These are phyloP conservation scores for Vickermania ingenoplastis DNA, from an alignment of 208 protist genomes.

Conservation along the genomic window DNA sequence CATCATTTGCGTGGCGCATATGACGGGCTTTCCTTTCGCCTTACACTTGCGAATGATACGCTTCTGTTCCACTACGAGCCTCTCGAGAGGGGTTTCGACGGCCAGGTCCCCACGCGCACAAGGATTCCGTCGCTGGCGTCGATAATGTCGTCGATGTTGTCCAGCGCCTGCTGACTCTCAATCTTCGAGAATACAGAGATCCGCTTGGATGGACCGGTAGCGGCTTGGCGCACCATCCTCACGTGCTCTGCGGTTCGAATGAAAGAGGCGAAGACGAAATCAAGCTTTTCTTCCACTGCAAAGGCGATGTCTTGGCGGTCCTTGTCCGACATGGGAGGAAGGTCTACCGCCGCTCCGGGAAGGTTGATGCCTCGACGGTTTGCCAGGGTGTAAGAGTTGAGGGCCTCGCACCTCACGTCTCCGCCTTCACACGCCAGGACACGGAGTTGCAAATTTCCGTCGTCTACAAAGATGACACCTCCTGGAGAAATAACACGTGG, in stretches of 20 bases:
- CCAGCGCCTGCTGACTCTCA: conserved; percentile 97
- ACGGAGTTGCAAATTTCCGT: conserved; percentile 91
- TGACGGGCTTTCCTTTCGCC: conserved; percentile 95
- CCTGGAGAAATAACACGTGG: conserved; percentile 67
- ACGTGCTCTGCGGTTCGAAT: conserved; percentile 94
- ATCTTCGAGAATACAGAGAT: conserved; percentile 98
- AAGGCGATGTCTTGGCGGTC: conserved; percentile 92
- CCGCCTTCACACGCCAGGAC: conserved; percentile 68
- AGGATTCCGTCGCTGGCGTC: conserved; percentile 96
- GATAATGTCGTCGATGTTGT: conserved; percentile 98
- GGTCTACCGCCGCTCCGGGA: conserved; percentile 77
- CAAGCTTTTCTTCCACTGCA: conserved; percentile 93
- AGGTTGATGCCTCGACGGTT: conserved; percentile 86
- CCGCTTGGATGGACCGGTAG: conserved; percentile 80
- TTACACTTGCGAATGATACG: conserved; percentile 98
- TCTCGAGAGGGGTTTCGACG: conserved; percentile 97
- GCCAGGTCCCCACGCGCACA: conserved; percentile 98
- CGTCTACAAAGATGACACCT: conserved; percentile 92
- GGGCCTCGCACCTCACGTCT: conserved; percentile 63
- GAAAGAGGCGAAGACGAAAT: conserved; percentile 98
- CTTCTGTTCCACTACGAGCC: conserved; percentile 98
- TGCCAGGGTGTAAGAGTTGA: conserved; percentile 68
- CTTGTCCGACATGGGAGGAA: conserved; percentile 88
- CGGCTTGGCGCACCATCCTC: conserved; percentile 69
- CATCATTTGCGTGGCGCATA: conserved; percentile 99